Evolutionary conservation across 139 green algal genomes (phyloP).

Genomic region (Tetraselmis chui): DNA sequence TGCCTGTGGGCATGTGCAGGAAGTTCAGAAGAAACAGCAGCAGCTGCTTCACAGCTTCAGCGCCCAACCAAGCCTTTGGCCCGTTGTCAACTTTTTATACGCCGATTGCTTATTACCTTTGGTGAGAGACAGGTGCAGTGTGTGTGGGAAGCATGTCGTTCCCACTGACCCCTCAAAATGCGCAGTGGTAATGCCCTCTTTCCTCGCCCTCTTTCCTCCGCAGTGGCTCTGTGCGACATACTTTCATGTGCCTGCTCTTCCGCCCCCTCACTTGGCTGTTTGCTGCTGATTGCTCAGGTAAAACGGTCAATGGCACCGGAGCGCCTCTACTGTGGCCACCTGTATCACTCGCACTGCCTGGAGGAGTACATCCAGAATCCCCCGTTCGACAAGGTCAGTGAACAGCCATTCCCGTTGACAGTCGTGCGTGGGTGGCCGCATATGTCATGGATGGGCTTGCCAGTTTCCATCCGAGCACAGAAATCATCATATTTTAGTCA

Average conservation of each 20-base stretch:
- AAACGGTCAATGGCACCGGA: not conserved
- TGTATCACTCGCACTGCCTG: not conserved
- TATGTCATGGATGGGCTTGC: not conserved
- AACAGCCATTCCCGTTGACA: not conserved
- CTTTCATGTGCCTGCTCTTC: no score
- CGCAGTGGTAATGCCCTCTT: not conserved
- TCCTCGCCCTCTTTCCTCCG: no score
- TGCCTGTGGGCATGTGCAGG: no score
- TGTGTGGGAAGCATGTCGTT: not conserved
- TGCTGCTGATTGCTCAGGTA: no score
- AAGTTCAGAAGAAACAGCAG: not conserved
- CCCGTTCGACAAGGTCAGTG: not conserved
- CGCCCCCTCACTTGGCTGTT: no score
- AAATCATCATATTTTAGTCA: not conserved
- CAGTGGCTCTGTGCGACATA: no score
- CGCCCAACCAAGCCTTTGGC: not conserved
- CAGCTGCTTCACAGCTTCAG: not conserved
- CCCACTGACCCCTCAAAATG: not conserved
- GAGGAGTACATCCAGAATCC: not conserved
- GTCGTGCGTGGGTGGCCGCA: no score
- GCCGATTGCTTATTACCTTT: not conserved
- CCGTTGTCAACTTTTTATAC: not conserved
- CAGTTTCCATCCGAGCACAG: not conserved
- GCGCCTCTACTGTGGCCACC: not conserved
- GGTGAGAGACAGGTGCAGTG: not conserved